Conservation (phyloP, 352 stramenopile species). For the Globisporangium acanthophoron region DNA sequence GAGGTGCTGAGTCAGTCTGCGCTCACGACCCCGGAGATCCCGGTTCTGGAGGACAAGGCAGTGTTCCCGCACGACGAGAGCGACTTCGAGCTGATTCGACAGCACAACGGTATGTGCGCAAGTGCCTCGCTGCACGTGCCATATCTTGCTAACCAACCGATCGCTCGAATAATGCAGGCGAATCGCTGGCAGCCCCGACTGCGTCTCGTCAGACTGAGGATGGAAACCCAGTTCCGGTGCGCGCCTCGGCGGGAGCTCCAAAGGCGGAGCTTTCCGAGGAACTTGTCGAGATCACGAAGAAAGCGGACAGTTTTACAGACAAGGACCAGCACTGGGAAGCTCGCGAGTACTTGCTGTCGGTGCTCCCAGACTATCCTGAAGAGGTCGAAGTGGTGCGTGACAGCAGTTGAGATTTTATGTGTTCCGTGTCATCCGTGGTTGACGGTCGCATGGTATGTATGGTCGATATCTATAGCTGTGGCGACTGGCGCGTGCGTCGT, state of each 20-base stretch:
- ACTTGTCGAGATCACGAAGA: slow-evolving; percentile 24
- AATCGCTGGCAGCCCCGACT: slow-evolving; percentile 1
- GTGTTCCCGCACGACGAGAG: slow-evolving; percentile 50
- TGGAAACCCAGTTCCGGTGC: too few relatives aligned
- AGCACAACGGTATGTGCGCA: slow-evolving; percentile 26
- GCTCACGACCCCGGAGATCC: slow-evolving; percentile 18
- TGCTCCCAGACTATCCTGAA: slow-evolving; percentile 26
- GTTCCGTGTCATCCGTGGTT: background rate
- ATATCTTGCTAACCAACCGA: background rate
- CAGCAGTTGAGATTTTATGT: background rate
- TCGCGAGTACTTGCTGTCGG: slow-evolving; percentile 33
- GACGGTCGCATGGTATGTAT: background rate
- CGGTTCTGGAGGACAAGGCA: slow-evolving; percentile 49
- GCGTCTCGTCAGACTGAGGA: too few relatives aligned
- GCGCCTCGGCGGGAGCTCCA: background rate
- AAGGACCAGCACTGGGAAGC: slow-evolving; percentile 37
- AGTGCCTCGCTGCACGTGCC: background rate
- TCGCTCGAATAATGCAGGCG: background rate
- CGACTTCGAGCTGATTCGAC: slow-evolving; percentile 52
- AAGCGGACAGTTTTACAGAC: slow-evolving; percentile 45
- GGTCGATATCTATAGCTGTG: slow-evolving; percentile 30
- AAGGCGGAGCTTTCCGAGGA: slow-evolving; percentile 20
- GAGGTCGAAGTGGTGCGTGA: slow-evolving; percentile 46
- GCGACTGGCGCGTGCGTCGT: slow-evolving; percentile 54
- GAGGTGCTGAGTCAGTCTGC: slow-evolving; percentile 32